Base-by-base conservation (phyloP, 805 yeast genomes). In the Zygosaccharomyces gambellarensis region DNA sequence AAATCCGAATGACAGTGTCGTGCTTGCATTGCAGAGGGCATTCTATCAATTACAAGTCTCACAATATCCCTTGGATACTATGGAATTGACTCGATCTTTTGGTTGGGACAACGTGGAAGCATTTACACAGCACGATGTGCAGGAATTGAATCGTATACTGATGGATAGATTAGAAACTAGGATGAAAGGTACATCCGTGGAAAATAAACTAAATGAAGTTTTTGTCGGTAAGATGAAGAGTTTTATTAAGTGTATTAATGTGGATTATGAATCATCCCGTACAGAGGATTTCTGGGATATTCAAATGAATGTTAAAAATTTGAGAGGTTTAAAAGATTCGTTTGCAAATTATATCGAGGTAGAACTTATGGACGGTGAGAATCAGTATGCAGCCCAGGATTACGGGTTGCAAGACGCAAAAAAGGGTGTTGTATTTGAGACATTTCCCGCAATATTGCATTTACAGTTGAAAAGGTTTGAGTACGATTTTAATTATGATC, bases 21-120 rank as follows among this genome's bases (percentile, higher is more conserved):
- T 96, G 0, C 70, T 86, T 28, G 92, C 97, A 0, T 71, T 94
- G 40, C 99, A 94, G 66, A 78, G 96, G 53, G 78, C 90, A 23
- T 94, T 94, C 61, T 92, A 89, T 63, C 80, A 80, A 53, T 73
- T 94, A 54, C 83, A 85, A 57, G 82, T 83, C 3, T 84, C 96
- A 0, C 71, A 76, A 9, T 80, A 79, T 19, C 87, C 97, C 0
- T 80, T 92, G 4, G 92, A 87, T 51, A 94, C 99, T 0, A 65
- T 80, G 53, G 96, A 88, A 62, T 74, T 94, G 46, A 94, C 99
- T 0, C 80, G 81, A 51, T 84, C 97, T 0, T 94, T 94, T 74
- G 99, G 99, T 7, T 94, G 99, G 99, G 96, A 90, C 64, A 78
- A 87, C 8, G 83, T 85, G 5, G 99, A 94, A 58, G 96, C 97